Evolutionary conservation across 75 land plant species (phyloP).

Genomic region (Ceratopteris richardii): DNA sequence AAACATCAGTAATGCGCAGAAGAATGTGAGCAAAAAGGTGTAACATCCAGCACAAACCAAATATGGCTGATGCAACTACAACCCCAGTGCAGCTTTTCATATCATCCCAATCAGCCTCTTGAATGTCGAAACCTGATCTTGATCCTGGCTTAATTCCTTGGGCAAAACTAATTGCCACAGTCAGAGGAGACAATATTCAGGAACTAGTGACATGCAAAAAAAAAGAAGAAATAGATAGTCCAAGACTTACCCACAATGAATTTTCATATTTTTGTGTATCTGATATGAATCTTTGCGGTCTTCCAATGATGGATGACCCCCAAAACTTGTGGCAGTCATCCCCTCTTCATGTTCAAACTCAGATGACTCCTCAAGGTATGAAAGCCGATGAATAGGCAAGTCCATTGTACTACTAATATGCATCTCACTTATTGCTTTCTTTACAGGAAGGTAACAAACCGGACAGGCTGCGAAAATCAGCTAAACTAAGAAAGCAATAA

Average conservation of each 20-base stretch:
- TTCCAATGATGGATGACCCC: slow-evolving; percentile 77
- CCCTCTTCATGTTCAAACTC: slow-evolving; percentile 17
- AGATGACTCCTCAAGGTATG: slow-evolving; percentile 41
- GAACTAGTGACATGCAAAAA: background rate
- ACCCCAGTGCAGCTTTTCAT: slow-evolving; percentile 78
- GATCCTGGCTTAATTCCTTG: slow-evolving; percentile 70
- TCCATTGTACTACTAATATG: slow-evolving; percentile 14
- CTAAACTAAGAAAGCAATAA: background rate
- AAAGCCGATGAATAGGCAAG: slow-evolving; percentile 49
- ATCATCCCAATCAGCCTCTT: slow-evolving; percentile 53
- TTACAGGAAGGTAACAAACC: slow-evolving; percentile 16
- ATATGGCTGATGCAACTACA: slow-evolving; percentile 93
- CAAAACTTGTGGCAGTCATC: slow-evolving; percentile 65
- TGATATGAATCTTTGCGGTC: slow-evolving; percentile 60
- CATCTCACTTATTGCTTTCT: slow-evolving; percentile 13
- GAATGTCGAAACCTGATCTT: slow-evolving; percentile 73
- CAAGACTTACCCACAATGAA: slow-evolving; percentile 74
- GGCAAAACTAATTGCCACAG: slow-evolving; percentile 40
- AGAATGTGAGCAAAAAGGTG: background rate
- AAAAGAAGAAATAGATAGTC: background rate
- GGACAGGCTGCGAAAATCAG: slow-evolving; percentile 19
- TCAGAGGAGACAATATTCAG: background rate
- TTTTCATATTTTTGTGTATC: slow-evolving; percentile 69
- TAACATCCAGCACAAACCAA: slow-evolving; percentile 38
- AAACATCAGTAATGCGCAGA: background rate